Conservation (phyloP, 73 alveolate species). For the Paramecium primaurelia region DNA sequence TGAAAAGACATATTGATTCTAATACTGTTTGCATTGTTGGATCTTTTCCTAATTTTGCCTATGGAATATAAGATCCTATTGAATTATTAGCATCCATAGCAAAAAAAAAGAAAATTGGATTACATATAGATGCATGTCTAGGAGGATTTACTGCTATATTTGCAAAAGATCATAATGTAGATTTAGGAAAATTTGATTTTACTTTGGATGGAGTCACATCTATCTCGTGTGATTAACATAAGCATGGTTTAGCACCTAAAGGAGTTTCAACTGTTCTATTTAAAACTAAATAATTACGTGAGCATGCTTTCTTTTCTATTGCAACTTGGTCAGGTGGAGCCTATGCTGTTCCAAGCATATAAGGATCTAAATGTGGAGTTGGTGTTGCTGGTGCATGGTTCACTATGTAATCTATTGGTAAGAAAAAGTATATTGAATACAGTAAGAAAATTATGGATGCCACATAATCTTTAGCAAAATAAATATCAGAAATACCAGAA, state of each 20-base stretch:
- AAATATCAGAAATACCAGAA: constrained; percentile 72
- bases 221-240: constrained; percentile 97
- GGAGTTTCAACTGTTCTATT: constrained; percentile 88
- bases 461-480: constrained; percentile 67
- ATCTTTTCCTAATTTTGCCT: constrained; percentile 91
- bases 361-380: constrained; percentile 94
- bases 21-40: constrained; percentile 86
- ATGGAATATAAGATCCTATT: constrained; percentile 91
- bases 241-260: constrained; percentile 98
- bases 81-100: constrained; percentile 82
- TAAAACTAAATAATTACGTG: constrained; percentile 84
- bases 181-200: constrained; percentile 90
- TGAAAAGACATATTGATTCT: constrained; percentile 66
- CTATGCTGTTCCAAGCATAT: constrained; percentile 85
- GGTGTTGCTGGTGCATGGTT: constrained; percentile 96
- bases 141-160: constrained; percentile 96
- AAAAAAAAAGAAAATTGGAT: constrained; percentile 65
- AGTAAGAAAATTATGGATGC: constrained; percentile 77
- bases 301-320: constrained; percentile 75
- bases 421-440: constrained; percentile 72
- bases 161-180: constrained; percentile 83
- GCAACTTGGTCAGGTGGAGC: constrained; percentile 93
- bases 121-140: constrained; percentile 90
- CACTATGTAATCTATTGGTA: constrained; percentile 85
- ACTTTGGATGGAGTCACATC: constrained; percentile 97